phyloP scores from a whole-genome alignment of 2,329 filamentous ascomycete species.

The Alternaria conjuncta region DNA sequence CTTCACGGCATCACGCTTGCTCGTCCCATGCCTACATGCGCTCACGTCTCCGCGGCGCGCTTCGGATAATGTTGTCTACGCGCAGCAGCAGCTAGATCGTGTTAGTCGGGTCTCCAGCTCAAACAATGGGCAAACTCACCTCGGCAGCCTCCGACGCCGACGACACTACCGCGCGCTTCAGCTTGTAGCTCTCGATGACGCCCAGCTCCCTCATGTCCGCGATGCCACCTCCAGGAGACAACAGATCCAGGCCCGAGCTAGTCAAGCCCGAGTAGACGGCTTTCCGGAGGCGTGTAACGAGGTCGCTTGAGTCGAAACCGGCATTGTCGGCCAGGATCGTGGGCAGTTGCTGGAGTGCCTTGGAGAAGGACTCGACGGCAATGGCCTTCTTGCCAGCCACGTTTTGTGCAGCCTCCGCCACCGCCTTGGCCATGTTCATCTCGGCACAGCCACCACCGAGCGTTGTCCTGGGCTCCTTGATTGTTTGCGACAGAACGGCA shows the following conservation, averaged over 20 bases:
- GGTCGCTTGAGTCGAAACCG: conserved; percentile 91
- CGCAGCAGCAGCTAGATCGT: conserved; percentile 75
- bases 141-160: conserved; percentile 96
- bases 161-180: conserved; percentile 97
- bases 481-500: conserved; percentile 94
- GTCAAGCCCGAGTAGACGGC: conserved; percentile 94
- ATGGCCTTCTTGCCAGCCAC: conserved; percentile 96
- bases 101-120: conserved; percentile 35
- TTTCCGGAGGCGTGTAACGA: conserved; percentile 89
- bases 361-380: conserved; percentile 87
- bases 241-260: conserved; percentile 87
- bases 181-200: conserved; percentile 97
- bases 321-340: conserved; percentile 98
- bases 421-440: conserved; percentile 99
- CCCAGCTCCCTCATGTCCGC: conserved; percentile 95
- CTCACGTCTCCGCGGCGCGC: conserved; percentile 83
- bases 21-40: conserved; percentile 63
- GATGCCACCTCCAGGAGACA: conserved; percentile 88
- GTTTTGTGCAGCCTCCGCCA: conserved; percentile 90
- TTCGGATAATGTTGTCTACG: conserved; percentile 97
- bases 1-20: conserved; percentile 22
- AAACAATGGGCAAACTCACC: conserved; percentile 61
- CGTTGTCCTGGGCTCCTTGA: conserved; percentile 91
- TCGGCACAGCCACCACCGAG: conserved; percentile 95
- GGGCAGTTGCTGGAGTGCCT: conserved; percentile 88